Percentiles rank a stretch among this genome's conserved stretches.
Conservation (phyloP, 2,329 filamentous ascomycete species). For the Monosporascus ibericus region DNA sequence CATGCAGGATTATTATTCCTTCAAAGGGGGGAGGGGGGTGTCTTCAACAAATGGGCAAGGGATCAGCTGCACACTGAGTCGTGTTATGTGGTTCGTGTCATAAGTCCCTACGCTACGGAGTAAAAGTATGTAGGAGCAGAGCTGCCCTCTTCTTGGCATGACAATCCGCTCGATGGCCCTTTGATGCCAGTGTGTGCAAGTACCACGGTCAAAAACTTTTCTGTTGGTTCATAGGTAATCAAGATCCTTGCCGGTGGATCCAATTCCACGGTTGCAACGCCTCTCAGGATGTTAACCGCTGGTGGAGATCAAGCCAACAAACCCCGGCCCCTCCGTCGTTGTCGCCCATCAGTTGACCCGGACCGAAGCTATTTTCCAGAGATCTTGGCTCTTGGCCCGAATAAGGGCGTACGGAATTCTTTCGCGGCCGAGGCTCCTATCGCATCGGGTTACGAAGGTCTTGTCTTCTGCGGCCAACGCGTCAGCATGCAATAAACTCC, state of each 20-base stretch:
- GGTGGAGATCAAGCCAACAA: slow-evolving; percentile 21
- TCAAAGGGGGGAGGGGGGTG: slow-evolving; percentile 14
- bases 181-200: too few relatives aligned
- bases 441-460: background rate
- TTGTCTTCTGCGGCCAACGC: background rate
- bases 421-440: background rate
- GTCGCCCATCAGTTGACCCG: slow-evolving; percentile 15
- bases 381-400: slow-evolving; percentile 2
- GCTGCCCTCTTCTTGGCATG: background rate
- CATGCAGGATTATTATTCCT: slow-evolving; percentile 7
- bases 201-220: slow-evolving; percentile 11
- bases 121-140: background rate
- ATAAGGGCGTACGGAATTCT: background rate
- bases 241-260: slow-evolving; percentile 16
- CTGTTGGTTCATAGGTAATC: slow-evolving; percentile 21
- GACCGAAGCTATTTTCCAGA: slow-evolving; percentile 19
- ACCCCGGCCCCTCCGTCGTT: slow-evolving; percentile 12
- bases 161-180: background rate
- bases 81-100: too few relatives aligned
- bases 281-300: slow-evolving; percentile 18
- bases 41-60: slow-evolving; percentile 5
- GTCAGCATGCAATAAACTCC: slow-evolving; percentile 14
- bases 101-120: too few relatives aligned
- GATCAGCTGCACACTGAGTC: slow-evolving; percentile 1
- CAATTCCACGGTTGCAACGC: slow-evolving; percentile 16